Base-by-base conservation (phyloP, 768 basidiomycete genomes). In the Tulasnella sp. region DNA sequence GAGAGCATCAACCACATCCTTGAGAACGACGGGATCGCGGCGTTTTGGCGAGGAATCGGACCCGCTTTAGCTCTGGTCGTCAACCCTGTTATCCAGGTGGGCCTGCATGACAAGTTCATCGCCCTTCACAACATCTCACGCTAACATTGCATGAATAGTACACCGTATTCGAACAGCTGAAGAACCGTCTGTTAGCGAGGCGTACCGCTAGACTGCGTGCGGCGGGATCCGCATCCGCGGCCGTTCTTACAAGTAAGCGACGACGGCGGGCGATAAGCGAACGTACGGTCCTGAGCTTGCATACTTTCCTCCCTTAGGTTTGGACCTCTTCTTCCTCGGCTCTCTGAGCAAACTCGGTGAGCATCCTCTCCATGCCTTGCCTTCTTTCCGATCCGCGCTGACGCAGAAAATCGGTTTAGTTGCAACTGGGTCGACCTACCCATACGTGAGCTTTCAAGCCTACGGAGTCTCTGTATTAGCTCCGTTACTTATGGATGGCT, bases 281-380 rank as follows among this genome's bases (percentile, higher is more conserved):
- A 44, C 14, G 8, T 14, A 22, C 16, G 11, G 1, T 1, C 5
- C 35, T 37, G 63, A 37, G 22, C 32, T 22, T 35, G 34, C 1
- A n/a, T 1, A 12, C 32, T 0, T 8, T 37, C 76, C 69, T 75
- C 81, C 42, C 82, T 82, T 66, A 86, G 94, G 97, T 77, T 86
- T 88, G 84, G 96, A 99, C 78, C 91, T 94, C 80, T 98, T 99
- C 83, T 76, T 95, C 74, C 86, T 98, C n/a, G 96, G 96, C 1
- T 97, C 97, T 0, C 78, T 96, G 44, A 92, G 94, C 12, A 98
- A 99, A 79, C 86, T 98, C 8, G 85, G 76, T 77, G 47, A 32
- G 62, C 35, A 67, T 47, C 37, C 39, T 29, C 71, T 87, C 86
- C 81, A 71, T n/a, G n/a, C n/a, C n/a, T n/a, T n/a, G n/a, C n/a